phyloP scores from a whole-genome alignment of 192 early-diverging fungal genomes.

The Funneliformis mosseae region DNA sequence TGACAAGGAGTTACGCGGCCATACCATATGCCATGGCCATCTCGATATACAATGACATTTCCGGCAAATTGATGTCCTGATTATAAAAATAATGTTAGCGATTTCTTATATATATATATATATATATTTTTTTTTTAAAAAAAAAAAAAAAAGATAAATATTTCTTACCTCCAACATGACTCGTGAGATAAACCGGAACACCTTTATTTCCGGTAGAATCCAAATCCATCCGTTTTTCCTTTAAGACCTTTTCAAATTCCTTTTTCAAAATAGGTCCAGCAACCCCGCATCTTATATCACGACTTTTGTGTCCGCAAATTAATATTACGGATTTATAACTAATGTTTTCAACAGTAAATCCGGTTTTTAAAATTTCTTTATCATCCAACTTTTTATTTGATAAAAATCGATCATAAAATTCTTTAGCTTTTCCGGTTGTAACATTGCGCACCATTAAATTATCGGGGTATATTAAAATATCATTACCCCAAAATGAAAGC shows the following conservation, averaged over 20 bases:
- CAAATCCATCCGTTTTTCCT: constrained; percentile 48
- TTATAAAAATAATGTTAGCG: neutral
- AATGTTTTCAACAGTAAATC: neutral
- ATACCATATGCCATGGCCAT: constrained; percentile 61
- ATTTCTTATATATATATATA: no score
- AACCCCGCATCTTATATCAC: constrained; percentile 59
- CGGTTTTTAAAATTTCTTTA: neutral
- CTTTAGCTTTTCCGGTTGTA: constrained; percentile 39
- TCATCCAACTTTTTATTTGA: constrained; percentile 31
- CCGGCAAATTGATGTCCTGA: constrained; percentile 64
- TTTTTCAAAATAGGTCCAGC: constrained; percentile 52
- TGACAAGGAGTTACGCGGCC: constrained; percentile 59
- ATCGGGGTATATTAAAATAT: constrained; percentile 53
- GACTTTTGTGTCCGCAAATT: constrained; percentile 56
- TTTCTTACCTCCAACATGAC: constrained; percentile 57
- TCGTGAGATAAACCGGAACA: constrained; percentile 47
- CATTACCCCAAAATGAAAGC: constrained; percentile 12
- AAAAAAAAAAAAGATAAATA: neutral
- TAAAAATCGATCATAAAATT: constrained; percentile 50
- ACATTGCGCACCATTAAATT: constrained; percentile 58
- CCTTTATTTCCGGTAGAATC: constrained; percentile 32
- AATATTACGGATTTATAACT: constrained; percentile 46
- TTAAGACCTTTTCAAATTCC: constrained; percentile 52
- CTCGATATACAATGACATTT: constrained; percentile 57
- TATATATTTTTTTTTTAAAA: neutral